These are phyloP conservation scores for Cercospora brassicicola DNA, from an alignment of 2,329 filamentous ascomycete genomes.

Conservation along the genomic window DNA sequence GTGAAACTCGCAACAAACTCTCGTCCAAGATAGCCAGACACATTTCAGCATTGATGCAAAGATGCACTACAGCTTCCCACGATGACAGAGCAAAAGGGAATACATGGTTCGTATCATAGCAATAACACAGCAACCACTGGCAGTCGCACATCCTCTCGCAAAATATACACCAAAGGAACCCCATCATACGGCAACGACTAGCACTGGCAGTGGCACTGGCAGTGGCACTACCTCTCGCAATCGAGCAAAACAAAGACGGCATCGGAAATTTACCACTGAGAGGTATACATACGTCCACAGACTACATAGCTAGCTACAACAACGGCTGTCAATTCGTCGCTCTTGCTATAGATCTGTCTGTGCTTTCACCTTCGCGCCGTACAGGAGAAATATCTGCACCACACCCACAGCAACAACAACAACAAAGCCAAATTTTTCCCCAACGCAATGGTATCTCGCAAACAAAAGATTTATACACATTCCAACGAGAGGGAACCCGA, in stretches of 20 bases:
- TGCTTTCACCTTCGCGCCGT: background rate
- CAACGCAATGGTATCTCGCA: constrained; percentile 21
- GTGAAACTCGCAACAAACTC: background rate
- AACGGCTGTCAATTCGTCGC: background rate
- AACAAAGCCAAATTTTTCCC: background rate
- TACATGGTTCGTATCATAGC: background rate
- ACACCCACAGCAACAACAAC: too few species aligned
- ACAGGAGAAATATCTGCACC: background rate
- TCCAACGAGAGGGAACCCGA: background rate
- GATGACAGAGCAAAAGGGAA: background rate
- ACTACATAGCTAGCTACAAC: background rate
- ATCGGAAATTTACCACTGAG: background rate
- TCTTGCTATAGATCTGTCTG: background rate
- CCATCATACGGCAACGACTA: too few species aligned
- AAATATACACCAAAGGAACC: background rate
- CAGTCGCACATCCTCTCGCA: background rate
- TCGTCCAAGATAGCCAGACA: too few species aligned
- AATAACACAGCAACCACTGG: background rate
- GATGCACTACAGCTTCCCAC: background rate
- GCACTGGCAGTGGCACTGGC: too few species aligned
- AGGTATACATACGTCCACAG: background rate
- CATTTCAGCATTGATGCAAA: too few species aligned
- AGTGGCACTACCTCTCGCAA: too few species aligned
- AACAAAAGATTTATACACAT: constrained; percentile 6
- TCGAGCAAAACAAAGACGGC: background rate